Evolutionary conservation across 2,329 filamentous ascomycete genomes (phyloP).

Genomic region (Eurotiales sp.): DNA sequence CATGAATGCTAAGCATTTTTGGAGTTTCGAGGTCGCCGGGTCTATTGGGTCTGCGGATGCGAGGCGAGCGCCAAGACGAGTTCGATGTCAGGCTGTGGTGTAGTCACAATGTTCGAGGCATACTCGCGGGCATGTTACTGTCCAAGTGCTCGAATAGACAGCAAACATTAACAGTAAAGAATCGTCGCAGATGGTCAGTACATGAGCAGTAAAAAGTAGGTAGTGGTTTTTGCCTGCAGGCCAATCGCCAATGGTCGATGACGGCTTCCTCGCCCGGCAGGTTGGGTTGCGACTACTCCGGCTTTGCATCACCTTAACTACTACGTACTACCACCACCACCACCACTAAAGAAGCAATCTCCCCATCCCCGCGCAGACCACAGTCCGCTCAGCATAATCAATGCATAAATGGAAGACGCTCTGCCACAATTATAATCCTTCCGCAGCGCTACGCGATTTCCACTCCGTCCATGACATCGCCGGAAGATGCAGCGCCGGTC

Average conservation of each 20-base stretch:
- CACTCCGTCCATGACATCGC: constrained; percentile 62
- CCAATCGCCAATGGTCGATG: constrained; percentile 1
- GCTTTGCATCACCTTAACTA: too few species aligned
- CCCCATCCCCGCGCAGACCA: background rate
- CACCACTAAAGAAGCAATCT: background rate
- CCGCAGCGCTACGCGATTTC: constrained; percentile 8
- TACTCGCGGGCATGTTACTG: background rate
- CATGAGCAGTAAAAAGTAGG: too few species aligned
- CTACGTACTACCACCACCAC: background rate
- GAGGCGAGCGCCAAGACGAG: background rate
- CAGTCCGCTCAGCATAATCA: background rate
- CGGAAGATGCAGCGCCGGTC: constrained; percentile 60
- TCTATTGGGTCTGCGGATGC: background rate
- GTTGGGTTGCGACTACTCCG: too few species aligned
- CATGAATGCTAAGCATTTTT: background rate
- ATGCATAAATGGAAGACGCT: constrained; percentile 19
- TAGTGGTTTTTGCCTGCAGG: too few species aligned
- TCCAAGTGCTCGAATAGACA: too few species aligned
- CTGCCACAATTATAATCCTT: background rate
- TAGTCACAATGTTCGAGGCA: background rate
- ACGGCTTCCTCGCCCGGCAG: background rate
- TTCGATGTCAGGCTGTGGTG: background rate
- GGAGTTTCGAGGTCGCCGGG: background rate
- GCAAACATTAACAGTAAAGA: too few species aligned
- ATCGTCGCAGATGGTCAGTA: too few species aligned